phyloP scores from a whole-genome alignment of 305 asterid species.

The Fraxinus paxiana region DNA sequence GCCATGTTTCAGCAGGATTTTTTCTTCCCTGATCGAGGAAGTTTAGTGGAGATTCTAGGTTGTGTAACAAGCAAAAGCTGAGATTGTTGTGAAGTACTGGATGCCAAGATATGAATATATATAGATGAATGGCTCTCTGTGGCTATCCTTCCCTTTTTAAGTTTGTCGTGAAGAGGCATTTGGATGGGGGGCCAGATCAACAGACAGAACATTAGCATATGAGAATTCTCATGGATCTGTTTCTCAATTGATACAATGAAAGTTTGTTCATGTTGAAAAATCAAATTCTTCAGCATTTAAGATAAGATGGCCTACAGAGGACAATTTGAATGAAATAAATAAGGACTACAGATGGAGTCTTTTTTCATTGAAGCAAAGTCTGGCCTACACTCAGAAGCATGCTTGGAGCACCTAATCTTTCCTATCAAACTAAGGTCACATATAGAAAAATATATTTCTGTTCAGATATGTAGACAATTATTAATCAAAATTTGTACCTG shows the following conservation, averaged over 20 bases:
- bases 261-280: not conserved
- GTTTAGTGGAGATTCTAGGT: not conserved
- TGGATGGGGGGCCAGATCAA: not conserved
- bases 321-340: not conserved
- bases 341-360: not conserved
- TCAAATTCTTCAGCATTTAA: not conserved
- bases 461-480: not conserved
- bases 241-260: not conserved
- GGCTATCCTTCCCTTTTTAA: not conserved
- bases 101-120: constrained; percentile 12
- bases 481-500: not conserved
- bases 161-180: constrained; percentile 6
- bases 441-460: not conserved
- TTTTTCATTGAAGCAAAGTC: not conserved
- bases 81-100: not conserved
- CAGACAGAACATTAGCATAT: constrained; percentile 22
- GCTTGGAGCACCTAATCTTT: not conserved
- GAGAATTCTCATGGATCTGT: constrained; percentile 22
- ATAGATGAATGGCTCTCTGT: constrained; percentile 9
- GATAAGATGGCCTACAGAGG: not conserved
- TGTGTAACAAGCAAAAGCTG: not conserved
- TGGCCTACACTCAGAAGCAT: not conserved
- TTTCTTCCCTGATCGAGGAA: not conserved
- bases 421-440: not conserved
- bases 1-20: not conserved